phyloP scores from a whole-genome alignment of 345 rosid genomes.

The Microthlaspi erraticum region DNA sequence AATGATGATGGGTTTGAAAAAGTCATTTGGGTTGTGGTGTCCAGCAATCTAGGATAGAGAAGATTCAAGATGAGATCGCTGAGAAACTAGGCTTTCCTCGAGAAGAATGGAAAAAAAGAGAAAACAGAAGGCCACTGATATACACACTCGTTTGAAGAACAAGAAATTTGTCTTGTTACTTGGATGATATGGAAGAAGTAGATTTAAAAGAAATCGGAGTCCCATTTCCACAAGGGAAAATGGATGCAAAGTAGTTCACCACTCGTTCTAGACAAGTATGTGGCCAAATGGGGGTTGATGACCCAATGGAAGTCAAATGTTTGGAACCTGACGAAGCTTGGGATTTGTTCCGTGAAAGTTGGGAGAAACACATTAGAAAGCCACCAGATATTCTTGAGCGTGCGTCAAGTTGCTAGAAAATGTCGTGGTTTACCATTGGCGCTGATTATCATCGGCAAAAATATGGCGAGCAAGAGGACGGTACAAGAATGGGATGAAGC shows the following conservation, averaged over 20 bases:
- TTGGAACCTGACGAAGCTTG: neutral
- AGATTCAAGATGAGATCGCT: constrained; percentile 33
- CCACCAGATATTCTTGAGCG: constrained; percentile 6
- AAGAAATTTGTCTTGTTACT: constrained; percentile 21
- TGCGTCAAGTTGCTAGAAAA: neutral
- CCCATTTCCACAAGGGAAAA: constrained; percentile 16
- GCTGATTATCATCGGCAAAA: neutral
- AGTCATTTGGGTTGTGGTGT: constrained; percentile 35
- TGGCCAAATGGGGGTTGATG: constrained; percentile 28
- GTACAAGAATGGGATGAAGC: constrained; percentile 6
- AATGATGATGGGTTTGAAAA: neutral
- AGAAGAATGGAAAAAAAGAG: neutral
- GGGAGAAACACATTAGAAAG: neutral
- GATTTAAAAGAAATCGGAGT: constrained; percentile 29
- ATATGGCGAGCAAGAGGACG: constrained; percentile 3
- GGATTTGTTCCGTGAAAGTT: constrained; percentile 14
- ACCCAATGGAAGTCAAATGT: constrained; percentile 20
- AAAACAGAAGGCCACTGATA: neutral
- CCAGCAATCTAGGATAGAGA: constrained; percentile 7
- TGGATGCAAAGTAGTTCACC: constrained; percentile 37
- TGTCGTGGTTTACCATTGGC: constrained; percentile 24
- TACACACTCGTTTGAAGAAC: neutral
- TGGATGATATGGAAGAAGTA: constrained; percentile 35
- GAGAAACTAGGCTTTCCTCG: neutral
- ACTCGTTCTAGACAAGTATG: constrained; percentile 38